Evolutionary conservation across 257 asterid species (phyloP).

Genomic region (Solanum piurae): DNA sequence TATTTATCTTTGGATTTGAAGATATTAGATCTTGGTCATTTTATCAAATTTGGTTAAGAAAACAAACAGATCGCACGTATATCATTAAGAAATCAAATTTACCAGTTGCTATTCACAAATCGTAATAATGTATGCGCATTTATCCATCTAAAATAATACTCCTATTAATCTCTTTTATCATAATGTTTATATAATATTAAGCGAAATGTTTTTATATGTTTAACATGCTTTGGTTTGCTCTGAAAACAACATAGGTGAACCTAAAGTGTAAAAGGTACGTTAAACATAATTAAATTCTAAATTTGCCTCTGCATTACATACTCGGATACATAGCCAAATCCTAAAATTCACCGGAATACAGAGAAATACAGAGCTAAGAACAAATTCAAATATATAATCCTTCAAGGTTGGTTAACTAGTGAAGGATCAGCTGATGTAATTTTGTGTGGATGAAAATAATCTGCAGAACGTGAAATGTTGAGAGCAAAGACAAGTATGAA

Average conservation of each 20-base stretch:
- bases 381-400: background rate
- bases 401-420: background rate
- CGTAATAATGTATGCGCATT: background rate
- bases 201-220: background rate
- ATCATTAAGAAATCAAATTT: background rate
- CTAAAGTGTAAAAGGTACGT: background rate
- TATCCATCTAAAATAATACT: too few relatives aligned
- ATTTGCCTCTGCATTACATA: background rate
- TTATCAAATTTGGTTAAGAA: background rate
- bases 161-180: too few relatives aligned
- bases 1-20: background rate
- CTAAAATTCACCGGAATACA: background rate
- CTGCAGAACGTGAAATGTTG: background rate
- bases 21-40: background rate
- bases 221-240: background rate
- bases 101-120: background rate
- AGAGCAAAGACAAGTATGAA: background rate
- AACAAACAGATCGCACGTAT: background rate
- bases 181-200: too few relatives aligned
- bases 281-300: background rate
- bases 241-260: too few relatives aligned
- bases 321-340: background rate
- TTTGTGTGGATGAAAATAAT: background rate
- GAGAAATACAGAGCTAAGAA: background rate
- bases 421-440: background rate